A percentile compares a stretch with the other conserved stretches of the same genome.
Conservation (phyloP, 441 rosid species). For the Gossypium davidsonii region DNA sequence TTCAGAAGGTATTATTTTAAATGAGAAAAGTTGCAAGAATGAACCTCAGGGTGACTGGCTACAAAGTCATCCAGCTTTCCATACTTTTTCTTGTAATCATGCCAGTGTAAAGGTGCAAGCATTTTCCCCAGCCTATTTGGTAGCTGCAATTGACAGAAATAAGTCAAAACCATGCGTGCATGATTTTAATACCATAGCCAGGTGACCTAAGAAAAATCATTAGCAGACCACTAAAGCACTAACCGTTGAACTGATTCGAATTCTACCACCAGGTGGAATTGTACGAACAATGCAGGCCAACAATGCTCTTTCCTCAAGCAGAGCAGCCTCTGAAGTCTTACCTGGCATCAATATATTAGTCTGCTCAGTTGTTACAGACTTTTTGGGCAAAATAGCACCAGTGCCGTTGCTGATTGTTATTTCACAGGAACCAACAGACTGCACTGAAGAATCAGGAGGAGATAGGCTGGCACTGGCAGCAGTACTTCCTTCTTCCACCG, state of each 20-base stretch:
- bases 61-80: constrained; percentile 96
- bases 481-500: constrained; percentile 37
- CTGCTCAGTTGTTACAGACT: constrained; percentile 33
- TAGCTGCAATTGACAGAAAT: constrained; percentile 45
- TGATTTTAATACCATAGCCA: neutral
- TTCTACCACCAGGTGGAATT: constrained; percentile 88
- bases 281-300: constrained; percentile 93
- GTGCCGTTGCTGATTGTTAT: constrained; percentile 25
- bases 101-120: constrained; percentile 97
- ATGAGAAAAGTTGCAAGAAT: constrained; percentile 14
- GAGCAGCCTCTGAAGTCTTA: constrained; percentile 42
- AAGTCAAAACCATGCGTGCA: neutral
- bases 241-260: constrained; percentile 85
- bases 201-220: neutral
- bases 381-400: constrained; percentile 39
- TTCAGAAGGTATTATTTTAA: constrained; percentile 1
- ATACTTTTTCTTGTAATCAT: constrained; percentile 79
- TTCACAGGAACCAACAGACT: constrained; percentile 29
- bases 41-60: constrained; percentile 72
- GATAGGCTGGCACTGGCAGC: constrained; percentile 16
- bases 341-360: constrained; percentile 20
- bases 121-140: constrained; percentile 91
- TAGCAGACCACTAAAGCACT: constrained; percentile 32
- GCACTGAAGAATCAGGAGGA: constrained; percentile 27
- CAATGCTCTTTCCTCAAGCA: constrained; percentile 82